These are phyloP conservation scores for Melastoma candidum DNA, from an alignment of 441 rosid genomes.

Conservation along the genomic window DNA sequence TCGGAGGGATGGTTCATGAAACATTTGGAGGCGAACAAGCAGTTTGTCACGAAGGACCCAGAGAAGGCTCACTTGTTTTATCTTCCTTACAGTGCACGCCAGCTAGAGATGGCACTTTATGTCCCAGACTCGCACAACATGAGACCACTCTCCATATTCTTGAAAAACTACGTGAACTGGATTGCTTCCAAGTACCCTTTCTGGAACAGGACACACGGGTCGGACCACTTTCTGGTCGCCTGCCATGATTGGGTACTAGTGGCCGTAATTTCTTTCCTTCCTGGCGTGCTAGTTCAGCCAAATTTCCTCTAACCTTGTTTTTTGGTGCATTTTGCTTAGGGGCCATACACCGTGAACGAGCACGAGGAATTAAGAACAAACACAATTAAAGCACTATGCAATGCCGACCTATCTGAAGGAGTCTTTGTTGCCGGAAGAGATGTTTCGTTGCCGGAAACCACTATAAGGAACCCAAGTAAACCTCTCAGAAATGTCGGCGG, in stretches of 20 bases:
- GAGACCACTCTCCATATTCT: conserved; percentile 42
- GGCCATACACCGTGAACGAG: conserved; percentile 62
- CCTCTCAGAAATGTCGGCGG: conserved; percentile 67
- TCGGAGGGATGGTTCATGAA: conserved; percentile 98
- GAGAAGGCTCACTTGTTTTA: conserved; percentile 79
- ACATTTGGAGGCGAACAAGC: conserved; percentile 53
- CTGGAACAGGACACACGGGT: conserved; percentile 82
- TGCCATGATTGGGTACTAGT: conserved; percentile 85
- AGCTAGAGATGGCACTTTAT: conserved; percentile 43
- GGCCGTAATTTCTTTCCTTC: background rate
- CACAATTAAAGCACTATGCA: conserved; percentile 68
- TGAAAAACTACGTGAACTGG: conserved; percentile 54
- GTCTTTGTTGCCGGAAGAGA: conserved; percentile 49
- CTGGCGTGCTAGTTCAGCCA: conserved; percentile 1
- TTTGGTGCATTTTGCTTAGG: conserved; percentile 28
- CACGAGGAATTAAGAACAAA: conserved; percentile 55
- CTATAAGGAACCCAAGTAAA: conserved; percentile 50
- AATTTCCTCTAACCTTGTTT: conserved; percentile 6
- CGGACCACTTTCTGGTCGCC: conserved; percentile 84
- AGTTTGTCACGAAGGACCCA: conserved; percentile 67
- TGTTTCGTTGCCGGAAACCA: conserved; percentile 76
- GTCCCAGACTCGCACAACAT: conserved; percentile 54
- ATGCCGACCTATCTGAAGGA: conserved; percentile 72
- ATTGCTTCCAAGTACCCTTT: conserved; percentile 66
- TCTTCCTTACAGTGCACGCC: conserved; percentile 74